phyloP scores from a whole-genome alignment of 2,329 filamentous ascomycete genomes.

The Verticillium tricorpus region DNA sequence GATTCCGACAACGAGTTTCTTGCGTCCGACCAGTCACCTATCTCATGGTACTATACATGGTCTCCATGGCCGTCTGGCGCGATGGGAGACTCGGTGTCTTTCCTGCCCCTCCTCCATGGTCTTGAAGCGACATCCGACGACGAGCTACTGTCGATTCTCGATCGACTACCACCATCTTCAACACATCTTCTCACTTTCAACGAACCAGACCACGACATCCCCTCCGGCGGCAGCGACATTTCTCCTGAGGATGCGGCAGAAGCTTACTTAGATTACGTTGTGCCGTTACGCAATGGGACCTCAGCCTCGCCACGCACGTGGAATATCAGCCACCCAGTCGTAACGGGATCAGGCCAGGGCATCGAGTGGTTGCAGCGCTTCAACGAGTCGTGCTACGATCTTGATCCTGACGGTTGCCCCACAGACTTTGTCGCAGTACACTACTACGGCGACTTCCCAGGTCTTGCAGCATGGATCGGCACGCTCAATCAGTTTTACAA shows the following conservation, averaged over 20 bases:
- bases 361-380: slow-evolving; percentile 34
- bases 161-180: slow-evolving; percentile 24
- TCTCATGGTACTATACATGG: slow-evolving; percentile 40
- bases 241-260: slow-evolving; percentile 31
- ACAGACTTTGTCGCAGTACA: slow-evolving; percentile 36
- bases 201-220: slow-evolving; percentile 34
- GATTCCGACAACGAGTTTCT: slow-evolving; percentile 27
- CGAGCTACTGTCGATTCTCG: slow-evolving; percentile 20
- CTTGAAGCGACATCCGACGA: slow-evolving; percentile 25
- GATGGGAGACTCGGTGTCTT: slow-evolving; percentile 22
- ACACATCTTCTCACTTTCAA: slow-evolving; percentile 36
- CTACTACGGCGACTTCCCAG: slow-evolving; percentile 33
- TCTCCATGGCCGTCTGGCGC: slow-evolving; percentile 23
- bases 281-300: slow-evolving; percentile 23
- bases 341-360: slow-evolving; percentile 32
- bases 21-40: slow-evolving; percentile 28
- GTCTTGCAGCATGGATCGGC: slow-evolving; percentile 29
- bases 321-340: slow-evolving; percentile 35
- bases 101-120: slow-evolving; percentile 33
- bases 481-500: slow-evolving; percentile 31
- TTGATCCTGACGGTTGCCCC: slow-evolving; percentile 31
- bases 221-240: slow-evolving; percentile 33
- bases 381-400: slow-evolving; percentile 33
- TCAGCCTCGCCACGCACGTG: slow-evolving; percentile 19
- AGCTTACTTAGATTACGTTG: slow-evolving; percentile 30